These are phyloP conservation scores for Batkoa obscura DNA, from an alignment of 371 early-diverging fungal species.

Conservation along the genomic window DNA sequence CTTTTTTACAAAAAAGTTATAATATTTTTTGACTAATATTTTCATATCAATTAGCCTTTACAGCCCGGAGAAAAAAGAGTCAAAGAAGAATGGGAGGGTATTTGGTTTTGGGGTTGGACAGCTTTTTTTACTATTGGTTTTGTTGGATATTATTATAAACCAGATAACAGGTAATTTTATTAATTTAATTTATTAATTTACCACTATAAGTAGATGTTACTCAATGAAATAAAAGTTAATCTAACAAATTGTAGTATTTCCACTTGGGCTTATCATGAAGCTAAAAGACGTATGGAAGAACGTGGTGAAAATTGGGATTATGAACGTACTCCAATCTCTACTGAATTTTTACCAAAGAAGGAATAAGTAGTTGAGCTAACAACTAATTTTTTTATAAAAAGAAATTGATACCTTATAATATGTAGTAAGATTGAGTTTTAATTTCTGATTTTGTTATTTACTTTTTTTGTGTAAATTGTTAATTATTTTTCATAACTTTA, in stretches of 20 bases:
- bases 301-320: constrained; percentile 17
- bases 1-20: no score
- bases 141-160: constrained; percentile 37
- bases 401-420: no score
- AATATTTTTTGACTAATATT: no score
- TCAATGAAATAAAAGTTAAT: neutral
- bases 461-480: no score
- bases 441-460: no score
- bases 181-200: neutral
- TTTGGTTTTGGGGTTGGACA: constrained; percentile 34
- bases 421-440: no score
- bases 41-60: constrained; percentile 13
- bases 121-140: constrained; percentile 29
- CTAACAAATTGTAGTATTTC: constrained; percentile 9
- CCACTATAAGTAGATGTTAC: neutral
- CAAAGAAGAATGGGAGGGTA: constrained; percentile 47
- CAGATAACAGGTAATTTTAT: constrained; percentile 32
- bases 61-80: constrained; percentile 28
- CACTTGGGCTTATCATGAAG: constrained; percentile 20
- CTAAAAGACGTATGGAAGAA: constrained; percentile 18
- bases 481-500: no score
- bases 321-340: constrained; percentile 10
- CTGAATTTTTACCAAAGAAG: constrained; percentile 1
- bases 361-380: neutral
- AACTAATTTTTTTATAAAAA: no score